These are phyloP conservation scores for Aspergillus udagawae DNA, from an alignment of 2,329 filamentous ascomycete species.

Conservation along the genomic window DNA sequence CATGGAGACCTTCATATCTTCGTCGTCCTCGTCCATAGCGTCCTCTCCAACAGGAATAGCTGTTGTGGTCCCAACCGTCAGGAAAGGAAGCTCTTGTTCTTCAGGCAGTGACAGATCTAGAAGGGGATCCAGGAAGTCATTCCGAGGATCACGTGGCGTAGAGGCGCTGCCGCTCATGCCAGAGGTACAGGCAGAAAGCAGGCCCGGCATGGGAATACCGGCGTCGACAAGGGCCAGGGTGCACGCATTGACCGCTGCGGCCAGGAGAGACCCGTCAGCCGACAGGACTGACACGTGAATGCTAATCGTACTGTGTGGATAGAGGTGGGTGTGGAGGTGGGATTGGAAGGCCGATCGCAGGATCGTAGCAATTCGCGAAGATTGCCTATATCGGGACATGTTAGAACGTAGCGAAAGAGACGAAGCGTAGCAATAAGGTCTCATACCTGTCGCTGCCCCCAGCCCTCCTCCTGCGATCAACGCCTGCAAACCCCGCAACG, in stretches of 20 bases:
- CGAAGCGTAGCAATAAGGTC: conserved; percentile 8
- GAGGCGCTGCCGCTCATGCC: conserved; percentile 57
- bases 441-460: conserved; percentile 73
- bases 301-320: conserved; percentile 79
- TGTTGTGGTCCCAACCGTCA: conserved; percentile 72
- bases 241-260: conserved; percentile 83
- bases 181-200: conserved; percentile 82
- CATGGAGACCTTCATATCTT: conserved; percentile 62
- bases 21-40: conserved; percentile 45
- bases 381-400: conserved; percentile 54
- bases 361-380: conserved; percentile 58
- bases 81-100: conserved; percentile 73
- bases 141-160: conserved; percentile 35
- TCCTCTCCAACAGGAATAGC: conserved; percentile 50
- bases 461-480: conserved; percentile 73
- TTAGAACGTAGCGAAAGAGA: not conserved
- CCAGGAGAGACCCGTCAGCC: conserved; percentile 84
- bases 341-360: conserved; percentile 72
- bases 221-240: conserved; percentile 92
- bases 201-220: conserved; percentile 91
- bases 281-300: conserved; percentile 83
- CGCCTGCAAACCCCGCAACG: conserved; percentile 80
- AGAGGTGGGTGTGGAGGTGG: conserved; percentile 79
- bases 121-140: conserved; percentile 42
- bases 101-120: conserved; percentile 44